Base-by-base conservation (phyloP, 2,329 filamentous ascomycete genomes). In the Scolecobasidium constrictum region DNA sequence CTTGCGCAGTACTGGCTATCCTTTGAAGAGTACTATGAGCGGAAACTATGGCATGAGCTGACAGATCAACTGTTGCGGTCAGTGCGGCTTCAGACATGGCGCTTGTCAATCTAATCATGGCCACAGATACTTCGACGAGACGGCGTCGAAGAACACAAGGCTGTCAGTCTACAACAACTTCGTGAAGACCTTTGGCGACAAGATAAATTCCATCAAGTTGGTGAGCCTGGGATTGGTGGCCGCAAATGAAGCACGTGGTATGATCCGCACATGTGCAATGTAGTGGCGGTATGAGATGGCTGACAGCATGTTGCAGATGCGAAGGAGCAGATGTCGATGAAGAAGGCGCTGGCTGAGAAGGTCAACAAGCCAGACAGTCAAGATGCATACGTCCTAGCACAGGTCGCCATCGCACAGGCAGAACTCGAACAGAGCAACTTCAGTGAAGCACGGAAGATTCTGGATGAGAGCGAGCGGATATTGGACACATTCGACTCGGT, bases 31-130 rank as follows among this genome's bases (percentile, higher is more conserved):
- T 85, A 80, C 59, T 98, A 92, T 92, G 92, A 98, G 72, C 81
- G 90, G 56, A 95, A 95, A 69, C 76, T 98, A 67, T 98, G 92
- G 92, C 92, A 98, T 70, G 88, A 98, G 68, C 82, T 98, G 52
- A 98, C 92, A 26, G 83, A 94, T 58, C 73, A 81, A 42, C 76
- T 98, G 44, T 72, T 94, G 53, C 75, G 84, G 52, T n/a, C n/a
- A n/a, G n/a, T n/a, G n/a, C n/a, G n/a, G n/a, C n/a, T n/a, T n/a
- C n/a, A n/a, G n/a, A n/a, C n/a, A n/a, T n/a, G n/a, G n/a, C n/a
- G n/a, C n/a, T n/a, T n/a, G n/a, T n/a, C n/a, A n/a, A n/a, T n/a
- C n/a, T n/a, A n/a, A n/a, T n/a, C n/a, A n/a, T n/a, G n/a, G n/a
- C n/a, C n/a, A n/a, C n/a, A n/a, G n/a, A n/a, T 95, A 90, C 75